Evolutionary conservation across 192 early-diverging fungal species (phyloP).

Genomic region (Diversispora eburnea): DNA sequence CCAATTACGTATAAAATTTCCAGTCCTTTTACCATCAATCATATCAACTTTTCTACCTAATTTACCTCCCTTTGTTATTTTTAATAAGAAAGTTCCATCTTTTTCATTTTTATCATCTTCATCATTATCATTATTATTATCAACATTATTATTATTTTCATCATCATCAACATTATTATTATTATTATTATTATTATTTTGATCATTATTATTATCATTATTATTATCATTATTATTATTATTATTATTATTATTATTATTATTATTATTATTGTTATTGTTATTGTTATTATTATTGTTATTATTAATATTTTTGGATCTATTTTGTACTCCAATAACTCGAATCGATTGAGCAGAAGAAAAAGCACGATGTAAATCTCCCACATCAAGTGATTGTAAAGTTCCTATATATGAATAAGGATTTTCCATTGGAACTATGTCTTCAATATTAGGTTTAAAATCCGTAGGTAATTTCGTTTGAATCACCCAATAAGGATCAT

Average conservation of each 20-base stretch:
- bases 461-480: slow-evolving; percentile 32
- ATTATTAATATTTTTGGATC: not conserved
- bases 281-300: not conserved
- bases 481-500: slow-evolving; percentile 44
- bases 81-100: slow-evolving; percentile 34
- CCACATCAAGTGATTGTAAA: slow-evolving; percentile 19
- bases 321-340: slow-evolving; percentile 37
- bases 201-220: too few relatives aligned
- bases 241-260: too few relatives aligned
- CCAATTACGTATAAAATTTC: slow-evolving; percentile 59
- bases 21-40: slow-evolving; percentile 59
- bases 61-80: slow-evolving; percentile 63
- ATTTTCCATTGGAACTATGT: slow-evolving; percentile 20
- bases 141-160: too few relatives aligned
- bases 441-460: slow-evolving; percentile 12
- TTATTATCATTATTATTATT: too few relatives aligned
- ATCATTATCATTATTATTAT: too few relatives aligned
- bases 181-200: too few relatives aligned
- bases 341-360: slow-evolving; percentile 30
- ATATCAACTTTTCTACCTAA: slow-evolving; percentile 72
- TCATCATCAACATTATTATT: too few relatives aligned
- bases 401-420: slow-evolving; percentile 28
- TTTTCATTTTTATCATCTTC: too few relatives aligned
- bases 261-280: not conserved
- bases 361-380: slow-evolving; percentile 34